Evolutionary conservation across 345 rosid species (phyloP).

Genomic region (Eucalyptus pauciflora): DNA sequence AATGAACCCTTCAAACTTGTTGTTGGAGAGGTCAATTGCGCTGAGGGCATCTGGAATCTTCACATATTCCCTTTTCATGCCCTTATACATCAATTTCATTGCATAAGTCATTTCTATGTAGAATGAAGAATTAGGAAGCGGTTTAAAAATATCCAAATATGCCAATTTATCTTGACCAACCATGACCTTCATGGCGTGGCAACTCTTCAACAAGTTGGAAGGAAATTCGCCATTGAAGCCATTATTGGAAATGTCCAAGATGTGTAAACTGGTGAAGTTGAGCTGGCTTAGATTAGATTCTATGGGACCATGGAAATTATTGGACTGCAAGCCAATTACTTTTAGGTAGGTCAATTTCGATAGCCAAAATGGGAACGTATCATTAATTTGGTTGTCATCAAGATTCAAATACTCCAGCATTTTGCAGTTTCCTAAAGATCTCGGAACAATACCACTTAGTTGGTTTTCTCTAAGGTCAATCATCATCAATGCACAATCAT

Average conservation of each 20-base stretch:
- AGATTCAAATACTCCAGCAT: not conserved
- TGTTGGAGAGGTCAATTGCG: not conserved
- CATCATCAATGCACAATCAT: not conserved
- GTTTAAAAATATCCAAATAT: accelerated
- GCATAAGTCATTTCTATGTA: too few relatives aligned
- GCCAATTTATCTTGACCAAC: not conserved
- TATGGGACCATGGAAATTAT: not conserved
- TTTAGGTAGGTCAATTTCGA: not conserved
- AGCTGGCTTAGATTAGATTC: not conserved
- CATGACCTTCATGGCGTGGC: not conserved
- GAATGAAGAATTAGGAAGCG: accelerated
- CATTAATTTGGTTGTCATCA: not conserved
- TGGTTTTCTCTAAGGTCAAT: not conserved
- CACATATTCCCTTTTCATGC: not conserved
- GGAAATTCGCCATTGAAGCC: not conserved
- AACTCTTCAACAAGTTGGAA: not conserved
- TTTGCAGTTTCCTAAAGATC: not conserved
- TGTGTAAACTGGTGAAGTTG: not conserved
- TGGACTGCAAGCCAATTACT: not conserved
- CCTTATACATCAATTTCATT: not conserved
- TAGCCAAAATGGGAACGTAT: not conserved
- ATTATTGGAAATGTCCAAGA: not conserved
- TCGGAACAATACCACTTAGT: not conserved
- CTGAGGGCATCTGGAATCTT: not conserved
- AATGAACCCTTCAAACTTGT: not conserved